Evolutionary conservation across 768 basidiomycete species (phyloP), one percentile per base, ranked within the genome.

Genomic region (Boletus rubropictus): DNA sequence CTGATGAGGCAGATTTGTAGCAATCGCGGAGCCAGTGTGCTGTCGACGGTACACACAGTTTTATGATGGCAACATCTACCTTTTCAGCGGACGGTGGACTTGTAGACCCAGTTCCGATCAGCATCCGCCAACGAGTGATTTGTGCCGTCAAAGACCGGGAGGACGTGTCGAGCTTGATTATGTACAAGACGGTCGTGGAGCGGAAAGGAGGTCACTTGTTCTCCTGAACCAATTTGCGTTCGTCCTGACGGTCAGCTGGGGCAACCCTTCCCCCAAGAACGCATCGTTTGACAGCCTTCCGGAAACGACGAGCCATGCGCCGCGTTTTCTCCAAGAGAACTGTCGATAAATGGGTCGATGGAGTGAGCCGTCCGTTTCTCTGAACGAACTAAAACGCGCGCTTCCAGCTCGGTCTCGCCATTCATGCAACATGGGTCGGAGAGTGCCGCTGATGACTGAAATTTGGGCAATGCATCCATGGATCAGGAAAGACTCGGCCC

Each of bases 91-190:
- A 40, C 34, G 38, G 49, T 34, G 39, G 36, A 35, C 21, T 49
- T 50, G 39, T 42, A 35, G 29, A 6, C 22, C 28, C 46, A 28
- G 36, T 61, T 61, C 60, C 47, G 60, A 63, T 52, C 50, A 36
- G 52, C 49, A 63, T 61, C 60, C 61, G 50, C 59, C 51, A 49
- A 39, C n/a, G 33, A 47, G 34, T 28, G 48, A 31, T 36, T 39
- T 25, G 21, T 48, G 22, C 22, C 18, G 24, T 25, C 24, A 25
- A 25, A 25, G 6, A 25, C 41, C 43, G 39, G 34, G 22, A 32
- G 21, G 24, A 17, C 47, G 24, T 32, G 27, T n/a, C 21, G 33
- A 18, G n/a, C n/a, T 33, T 29, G 40, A 53, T 60, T 47, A 54
- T 48, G 49, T 48, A 49, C 44, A 27, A 24, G 35, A 39, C 55